These are phyloP conservation scores for Botrytis cinerea DNA, from an alignment of 2,329 filamentous ascomycete species.

Conservation along the genomic window DNA sequence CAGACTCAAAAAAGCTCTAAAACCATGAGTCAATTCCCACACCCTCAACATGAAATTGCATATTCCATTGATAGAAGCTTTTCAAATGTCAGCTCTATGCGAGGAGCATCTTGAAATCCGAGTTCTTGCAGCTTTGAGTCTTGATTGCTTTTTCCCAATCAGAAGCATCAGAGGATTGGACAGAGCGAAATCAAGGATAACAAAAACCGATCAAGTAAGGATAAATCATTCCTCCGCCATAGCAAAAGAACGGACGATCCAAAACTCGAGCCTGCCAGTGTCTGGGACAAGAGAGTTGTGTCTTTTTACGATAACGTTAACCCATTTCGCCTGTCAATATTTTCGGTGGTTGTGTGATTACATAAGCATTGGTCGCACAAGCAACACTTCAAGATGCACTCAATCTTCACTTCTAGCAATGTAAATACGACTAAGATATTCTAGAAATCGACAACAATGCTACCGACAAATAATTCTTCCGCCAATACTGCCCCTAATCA, in stretches of 20 bases:
- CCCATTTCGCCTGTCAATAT: not conserved
- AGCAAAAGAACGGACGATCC: not conserved
- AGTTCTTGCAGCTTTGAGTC: not conserved
- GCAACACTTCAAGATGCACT: not conserved
- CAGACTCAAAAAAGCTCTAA: not conserved
- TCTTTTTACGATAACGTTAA: not conserved
- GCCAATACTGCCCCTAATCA: not conserved
- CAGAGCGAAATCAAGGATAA: not conserved
- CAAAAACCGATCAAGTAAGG: not conserved
- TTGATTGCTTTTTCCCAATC: not conserved
- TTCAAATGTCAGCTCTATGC: not conserved
- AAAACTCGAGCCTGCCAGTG: not conserved
- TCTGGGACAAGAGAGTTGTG: not conserved
- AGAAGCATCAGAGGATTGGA: not conserved
- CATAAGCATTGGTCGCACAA: not conserved
- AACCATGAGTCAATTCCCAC: not conserved
- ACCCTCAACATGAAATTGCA: not conserved
- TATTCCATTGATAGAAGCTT: accelerated
- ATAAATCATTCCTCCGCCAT: not conserved
- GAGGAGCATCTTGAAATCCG: not conserved
- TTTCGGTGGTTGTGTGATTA: not conserved
- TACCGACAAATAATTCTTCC: not conserved
- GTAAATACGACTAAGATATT: not conserved
- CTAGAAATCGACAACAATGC: not conserved
- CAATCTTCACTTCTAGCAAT: not conserved